These are phyloP conservation scores for Fomitopsis betulina DNA, from an alignment of 1,284 basidiomycete genomes.

Conservation along the genomic window DNA sequence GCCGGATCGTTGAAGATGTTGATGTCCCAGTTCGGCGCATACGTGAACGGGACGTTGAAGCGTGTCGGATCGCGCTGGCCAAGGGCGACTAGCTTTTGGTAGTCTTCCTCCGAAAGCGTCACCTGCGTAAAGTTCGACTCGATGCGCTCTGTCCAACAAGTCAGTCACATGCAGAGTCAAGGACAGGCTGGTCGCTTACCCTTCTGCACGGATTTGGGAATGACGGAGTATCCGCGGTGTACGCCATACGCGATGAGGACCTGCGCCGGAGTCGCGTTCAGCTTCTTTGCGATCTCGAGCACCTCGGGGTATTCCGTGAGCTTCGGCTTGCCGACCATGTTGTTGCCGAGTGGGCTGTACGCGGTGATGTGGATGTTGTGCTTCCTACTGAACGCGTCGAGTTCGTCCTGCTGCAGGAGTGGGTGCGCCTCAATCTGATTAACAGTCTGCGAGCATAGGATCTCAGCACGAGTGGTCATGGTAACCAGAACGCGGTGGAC, in stretches of 20 bases:
- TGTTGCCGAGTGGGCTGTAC: slow-evolving; percentile 84
- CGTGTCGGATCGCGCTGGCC: slow-evolving; percentile 50
- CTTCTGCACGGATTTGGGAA: slow-evolving; percentile 45
- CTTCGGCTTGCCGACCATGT: slow-evolving; percentile 56
- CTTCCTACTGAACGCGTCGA: slow-evolving; percentile 63
- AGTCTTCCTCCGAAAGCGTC: slow-evolving; percentile 46
- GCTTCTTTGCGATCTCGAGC: slow-evolving; percentile 41
- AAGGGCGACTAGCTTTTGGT: slow-evolving; percentile 43
- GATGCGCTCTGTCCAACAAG: slow-evolving; percentile 33
- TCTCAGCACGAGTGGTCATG: not conserved
- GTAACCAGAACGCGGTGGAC: slow-evolving; percentile 1
- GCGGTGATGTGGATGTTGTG: slow-evolving; percentile 80
- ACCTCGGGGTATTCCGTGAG: slow-evolving; percentile 60
- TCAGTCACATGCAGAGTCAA: not conserved
- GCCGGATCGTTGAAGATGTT: slow-evolving; percentile 60
- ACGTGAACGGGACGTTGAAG: slow-evolving; percentile 65
- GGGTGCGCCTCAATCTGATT: slow-evolving; percentile 90
- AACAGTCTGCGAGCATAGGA: slow-evolving; percentile 35
- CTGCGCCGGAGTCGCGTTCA: slow-evolving; percentile 44
- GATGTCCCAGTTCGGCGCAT: slow-evolving; percentile 61
- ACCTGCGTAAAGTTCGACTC: slow-evolving; percentile 54
- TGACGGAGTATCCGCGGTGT: slow-evolving; percentile 36
- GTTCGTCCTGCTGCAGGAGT: slow-evolving; percentile 65
- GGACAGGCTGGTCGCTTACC: not conserved
- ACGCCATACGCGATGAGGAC: slow-evolving; percentile 48